phyloP scores from a whole-genome alignment of 2,329 filamentous ascomycete genomes.

The Albophoma yamanashiensis region DNA sequence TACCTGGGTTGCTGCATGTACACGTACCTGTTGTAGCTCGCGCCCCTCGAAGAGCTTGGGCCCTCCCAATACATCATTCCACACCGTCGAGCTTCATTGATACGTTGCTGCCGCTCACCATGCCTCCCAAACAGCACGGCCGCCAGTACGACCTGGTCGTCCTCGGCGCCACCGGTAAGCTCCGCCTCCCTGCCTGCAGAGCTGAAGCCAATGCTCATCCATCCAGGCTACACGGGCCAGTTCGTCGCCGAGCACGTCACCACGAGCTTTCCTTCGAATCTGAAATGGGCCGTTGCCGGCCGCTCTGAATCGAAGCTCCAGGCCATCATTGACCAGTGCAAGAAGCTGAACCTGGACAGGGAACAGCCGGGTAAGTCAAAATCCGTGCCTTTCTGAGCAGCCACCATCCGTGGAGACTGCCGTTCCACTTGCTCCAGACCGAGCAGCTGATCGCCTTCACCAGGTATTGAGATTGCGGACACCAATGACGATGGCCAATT shows the following conservation, averaged over 20 bases:
- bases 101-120: conserved; percentile 10
- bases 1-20: too few species aligned
- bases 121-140: conserved; percentile 37
- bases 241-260: conserved; percentile 67
- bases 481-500: conserved; percentile 36
- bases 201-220: neutral
- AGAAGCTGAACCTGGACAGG: conserved; percentile 57
- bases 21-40: too few species aligned
- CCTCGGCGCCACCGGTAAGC: conserved; percentile 45
- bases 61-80: neutral
- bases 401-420: neutral
- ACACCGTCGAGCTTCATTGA: neutral
- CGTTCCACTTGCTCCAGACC: neutral
- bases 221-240: conserved; percentile 72
- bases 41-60: neutral
- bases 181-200: neutral
- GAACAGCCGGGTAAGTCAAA: conserved; percentile 49
- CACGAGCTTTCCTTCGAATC: conserved; percentile 56
- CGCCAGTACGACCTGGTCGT: conserved; percentile 48
- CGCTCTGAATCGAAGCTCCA: conserved; percentile 70
- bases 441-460: conserved; percentile 2
- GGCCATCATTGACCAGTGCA: conserved; percentile 55
- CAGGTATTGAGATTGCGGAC: conserved; percentile 41
- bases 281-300: conserved; percentile 84
- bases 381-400: too few species aligned